Percentiles rank a stretch among this genome's conserved stretches.
phyloP scores from a whole-genome alignment of 805 yeast species.

The Teunomyces stri region DNA sequence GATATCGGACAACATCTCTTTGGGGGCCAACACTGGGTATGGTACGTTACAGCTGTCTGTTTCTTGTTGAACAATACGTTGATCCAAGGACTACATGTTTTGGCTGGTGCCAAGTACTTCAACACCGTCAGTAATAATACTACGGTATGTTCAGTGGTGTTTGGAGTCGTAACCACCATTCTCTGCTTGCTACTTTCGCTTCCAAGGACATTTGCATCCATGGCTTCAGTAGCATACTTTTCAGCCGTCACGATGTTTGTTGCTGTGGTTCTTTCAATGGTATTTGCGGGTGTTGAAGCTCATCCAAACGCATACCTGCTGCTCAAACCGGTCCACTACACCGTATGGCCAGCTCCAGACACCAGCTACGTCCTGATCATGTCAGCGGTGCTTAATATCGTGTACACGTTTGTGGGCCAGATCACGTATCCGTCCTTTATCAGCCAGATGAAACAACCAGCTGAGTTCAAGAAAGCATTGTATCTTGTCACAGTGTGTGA shows the following conservation, averaged over 20 bases:
- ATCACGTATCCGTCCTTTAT: constrained; percentile 63
- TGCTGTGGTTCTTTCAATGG: constrained; percentile 51
- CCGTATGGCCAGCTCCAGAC: constrained; percentile 50
- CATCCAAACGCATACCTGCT: constrained; percentile 43
- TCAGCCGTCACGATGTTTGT: constrained; percentile 57
- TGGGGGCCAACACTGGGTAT: constrained; percentile 49
- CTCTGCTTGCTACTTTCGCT: constrained; percentile 51
- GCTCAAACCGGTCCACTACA: constrained; percentile 39
- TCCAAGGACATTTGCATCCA: constrained; percentile 54
- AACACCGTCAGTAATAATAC: constrained; percentile 51
- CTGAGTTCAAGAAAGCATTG: constrained; percentile 56
- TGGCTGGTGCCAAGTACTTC: constrained; percentile 58
- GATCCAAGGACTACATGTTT: constrained; percentile 57
- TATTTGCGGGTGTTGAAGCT: constrained; percentile 51
- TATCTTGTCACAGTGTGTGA: constrained; percentile 51
- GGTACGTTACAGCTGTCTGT: constrained; percentile 57
- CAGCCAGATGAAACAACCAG: constrained; percentile 56
- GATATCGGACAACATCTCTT: constrained; percentile 59
- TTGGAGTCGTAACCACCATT: constrained; percentile 47
- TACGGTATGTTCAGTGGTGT: constrained; percentile 51
- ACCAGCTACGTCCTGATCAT: constrained; percentile 54
- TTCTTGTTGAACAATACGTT: constrained; percentile 55
- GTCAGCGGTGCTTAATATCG: constrained; percentile 57
- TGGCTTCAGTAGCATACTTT: constrained; percentile 51
- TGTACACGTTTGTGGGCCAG: constrained; percentile 64